Evolutionary conservation across 306 rosid genomes (phyloP).

Genomic region (Trifolium repens): DNA sequence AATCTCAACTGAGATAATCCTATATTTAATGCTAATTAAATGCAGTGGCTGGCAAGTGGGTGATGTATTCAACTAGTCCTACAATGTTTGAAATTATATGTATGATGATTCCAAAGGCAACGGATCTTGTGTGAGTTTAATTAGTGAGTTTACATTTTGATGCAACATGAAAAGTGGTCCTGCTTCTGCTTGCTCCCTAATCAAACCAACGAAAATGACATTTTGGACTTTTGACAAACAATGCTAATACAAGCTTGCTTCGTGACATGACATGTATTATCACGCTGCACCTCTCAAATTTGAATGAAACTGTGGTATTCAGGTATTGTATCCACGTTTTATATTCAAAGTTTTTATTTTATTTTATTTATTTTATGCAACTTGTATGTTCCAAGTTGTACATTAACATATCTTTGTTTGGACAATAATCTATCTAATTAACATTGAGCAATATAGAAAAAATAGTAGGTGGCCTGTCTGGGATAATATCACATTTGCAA

Average conservation of each 20-base stretch:
- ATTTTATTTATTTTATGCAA: too few relatives aligned
- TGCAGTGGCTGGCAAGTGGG: background rate
- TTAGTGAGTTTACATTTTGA: background rate
- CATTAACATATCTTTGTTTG: too few relatives aligned
- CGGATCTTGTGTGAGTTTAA: background rate
- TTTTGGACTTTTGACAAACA: background rate
- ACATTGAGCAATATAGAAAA: too few relatives aligned
- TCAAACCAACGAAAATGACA: conserved; percentile 17
- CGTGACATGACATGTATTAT: background rate
- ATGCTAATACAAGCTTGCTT: background rate
- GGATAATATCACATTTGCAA: background rate
- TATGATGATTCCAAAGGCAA: background rate
- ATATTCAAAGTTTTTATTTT: too few relatives aligned
- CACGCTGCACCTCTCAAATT: too few relatives aligned
- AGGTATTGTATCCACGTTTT: too few relatives aligned
- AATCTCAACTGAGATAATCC: background rate
- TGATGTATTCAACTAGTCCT: background rate
- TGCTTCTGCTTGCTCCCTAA: background rate
- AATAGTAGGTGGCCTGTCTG: too few relatives aligned
- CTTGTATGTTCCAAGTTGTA: too few relatives aligned
- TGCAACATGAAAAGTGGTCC: background rate
- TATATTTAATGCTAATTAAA: background rate
- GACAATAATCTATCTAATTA: too few relatives aligned
- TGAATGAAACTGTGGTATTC: too few relatives aligned
- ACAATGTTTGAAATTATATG: too few relatives aligned